Base-by-base conservation (phyloP, 495 filamentous ascomycete genomes). In the Penicillium subrubescens region DNA sequence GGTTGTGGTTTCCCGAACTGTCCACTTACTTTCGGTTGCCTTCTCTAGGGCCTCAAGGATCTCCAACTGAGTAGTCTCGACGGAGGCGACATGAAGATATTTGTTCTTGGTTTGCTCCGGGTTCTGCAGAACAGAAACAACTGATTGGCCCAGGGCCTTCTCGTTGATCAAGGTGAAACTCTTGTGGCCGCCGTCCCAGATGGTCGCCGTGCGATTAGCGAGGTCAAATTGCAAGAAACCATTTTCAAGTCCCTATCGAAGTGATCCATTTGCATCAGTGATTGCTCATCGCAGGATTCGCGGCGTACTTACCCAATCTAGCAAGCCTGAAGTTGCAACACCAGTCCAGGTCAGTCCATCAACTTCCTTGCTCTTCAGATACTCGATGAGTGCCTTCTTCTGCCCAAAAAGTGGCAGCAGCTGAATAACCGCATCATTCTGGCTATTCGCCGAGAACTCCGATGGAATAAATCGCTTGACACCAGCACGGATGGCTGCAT, bases 151-250 rank as follows among this genome's bases (percentile, higher is more conserved):
- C 44, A 85, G 73, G 33, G 73, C 66, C 14, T 70, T 59, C 29
- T 82, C 72, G 15, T 77, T 85, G 52, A 76, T 83, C 14, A 76
- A 41, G 10, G 73, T 77, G 59, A 79, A 78, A 12, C 27, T 67
- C 11, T 63, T 68, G 51, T 76, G 71, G 29, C 84, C 82, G 14
- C 63, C 65, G 68, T 84, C 81, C 62, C 73, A 79, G 55, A 87
- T 78, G 0, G 73, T 81, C 14, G 81, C 82, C 0, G 75, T 80
- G 29, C 74, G 76, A 27, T 69, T 67, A 11, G 69, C 54, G 51
- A 82, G 58, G 46, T 81, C 75, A 59, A 83, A 79, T 61, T 76
- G 81, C 15, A 86, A 63, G 69, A 87, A 81, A 34, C 76, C 75
- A 23, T 72, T 73, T 29, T 51, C 44, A 19, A 84, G 65, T 53